Conservation (phyloP, 2,329 filamentous ascomycete species). For the Phaeosphaeria sp. region DNA sequence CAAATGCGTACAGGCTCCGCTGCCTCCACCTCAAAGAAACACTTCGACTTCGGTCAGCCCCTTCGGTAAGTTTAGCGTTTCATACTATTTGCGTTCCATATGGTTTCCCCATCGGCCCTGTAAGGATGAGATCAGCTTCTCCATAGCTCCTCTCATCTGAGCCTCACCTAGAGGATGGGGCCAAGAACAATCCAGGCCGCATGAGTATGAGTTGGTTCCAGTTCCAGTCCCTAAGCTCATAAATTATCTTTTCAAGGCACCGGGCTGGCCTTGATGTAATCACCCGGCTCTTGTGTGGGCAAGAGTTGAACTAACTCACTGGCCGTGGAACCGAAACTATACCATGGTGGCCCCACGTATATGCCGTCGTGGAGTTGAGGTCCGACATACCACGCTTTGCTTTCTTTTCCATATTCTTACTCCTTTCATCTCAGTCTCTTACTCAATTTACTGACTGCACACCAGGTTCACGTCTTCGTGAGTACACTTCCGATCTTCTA, state of each 20-base stretch:
- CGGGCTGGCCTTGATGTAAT: neutral
- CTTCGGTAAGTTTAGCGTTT: neutral
- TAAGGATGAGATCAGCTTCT: neutral
- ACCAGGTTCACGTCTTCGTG: neutral
- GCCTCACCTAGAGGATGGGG: neutral
- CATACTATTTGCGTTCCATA: neutral
- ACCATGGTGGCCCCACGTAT: neutral
- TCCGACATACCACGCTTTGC: neutral
- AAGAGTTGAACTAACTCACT: neutral
- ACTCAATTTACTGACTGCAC: neutral
- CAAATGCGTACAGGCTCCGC: neutral
- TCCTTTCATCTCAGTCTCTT: neutral
- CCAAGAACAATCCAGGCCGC: neutral
- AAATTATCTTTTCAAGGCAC: neutral
- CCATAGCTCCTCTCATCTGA: neutral
- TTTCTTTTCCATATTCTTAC: neutral
- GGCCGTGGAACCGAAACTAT: neutral
- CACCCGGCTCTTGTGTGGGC: neutral
- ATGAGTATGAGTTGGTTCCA: no score
- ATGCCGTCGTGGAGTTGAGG: neutral
- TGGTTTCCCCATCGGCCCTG: neutral
- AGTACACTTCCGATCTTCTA: neutral
- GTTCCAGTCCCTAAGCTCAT: neutral
- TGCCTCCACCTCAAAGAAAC: neutral
- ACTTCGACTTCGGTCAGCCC: no score